Base-by-base conservation (phyloP, 345 rosid species). In the Arabis alpina region DNA sequence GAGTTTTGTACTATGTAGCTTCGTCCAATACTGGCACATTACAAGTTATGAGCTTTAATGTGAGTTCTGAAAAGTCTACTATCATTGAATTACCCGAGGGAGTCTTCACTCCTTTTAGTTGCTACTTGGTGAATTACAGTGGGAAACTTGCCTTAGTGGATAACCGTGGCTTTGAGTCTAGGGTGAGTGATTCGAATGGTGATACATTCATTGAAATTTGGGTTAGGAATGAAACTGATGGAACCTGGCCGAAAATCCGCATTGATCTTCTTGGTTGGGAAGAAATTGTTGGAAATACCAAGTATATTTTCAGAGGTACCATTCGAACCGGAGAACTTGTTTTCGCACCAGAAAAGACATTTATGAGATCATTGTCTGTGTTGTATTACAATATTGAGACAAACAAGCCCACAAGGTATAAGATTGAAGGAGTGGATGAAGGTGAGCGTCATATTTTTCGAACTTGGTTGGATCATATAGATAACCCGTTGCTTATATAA, bases 1-100 rank as follows among this genome's bases (percentile, higher is more conserved):
- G 32, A 5, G 10, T 58, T 23, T 23, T 58, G 6, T 58, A 58
- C 47, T 58, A 57, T 57, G 62, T 3, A 57, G 62, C 62, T 57
- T 1, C 0, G 10, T 19, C 62, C 10, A 24, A 1, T 12, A 24
- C 16, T 39, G 2, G 2, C 2, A 7, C 19, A 40, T 39, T 0
- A 37, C 0, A 11, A 9, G 1, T 57, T 3, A 19, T 57, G 30
- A 39, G 41, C 14, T 57, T 57, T 30, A 23, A 57, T 27, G 15
- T 57, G 16, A 32, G 10, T 0, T 57, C 47, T 57, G 62, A 57
- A 23, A 10, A 39, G 9, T 57, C 39, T 23, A 39, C 3, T 0
- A 5, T 6, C 45, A 16, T 19, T 57, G 8, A 5, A 23, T 19
- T 37, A 10, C 62, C 44, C 5, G 10, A 56, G 15, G 27, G 12